Evolutionary conservation across 2,329 filamentous ascomycete species (phyloP).

Genomic region (Piedraia hortae): DNA sequence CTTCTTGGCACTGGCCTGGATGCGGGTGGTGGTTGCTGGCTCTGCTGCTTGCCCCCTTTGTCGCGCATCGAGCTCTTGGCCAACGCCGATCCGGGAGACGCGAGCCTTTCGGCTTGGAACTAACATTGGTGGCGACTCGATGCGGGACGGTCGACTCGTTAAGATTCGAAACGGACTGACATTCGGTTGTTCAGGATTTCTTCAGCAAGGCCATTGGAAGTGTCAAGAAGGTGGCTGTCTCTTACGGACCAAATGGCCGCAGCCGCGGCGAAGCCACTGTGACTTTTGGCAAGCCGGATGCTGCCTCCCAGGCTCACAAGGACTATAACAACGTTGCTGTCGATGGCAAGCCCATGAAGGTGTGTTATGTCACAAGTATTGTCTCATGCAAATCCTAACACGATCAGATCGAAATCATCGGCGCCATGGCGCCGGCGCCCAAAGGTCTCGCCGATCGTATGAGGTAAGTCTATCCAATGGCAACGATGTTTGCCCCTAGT

Average conservation of each 20-base stretch:
- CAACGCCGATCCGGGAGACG: no score
- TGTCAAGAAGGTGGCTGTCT: conserved; percentile 73
- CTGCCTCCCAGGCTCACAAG: conserved; percentile 59
- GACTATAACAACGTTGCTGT: conserved; percentile 72
- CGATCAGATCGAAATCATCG: conserved; percentile 60
- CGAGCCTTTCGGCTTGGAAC: no score
- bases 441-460: conserved; percentile 64
- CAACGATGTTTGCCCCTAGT: background rate
- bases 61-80: no score
- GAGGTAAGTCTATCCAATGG: conserved; percentile 33
- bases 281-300: conserved; percentile 53
- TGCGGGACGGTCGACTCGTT: no score
- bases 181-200: conserved; percentile 54
- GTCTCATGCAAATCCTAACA: conserved; percentile 2
- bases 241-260: conserved; percentile 73
- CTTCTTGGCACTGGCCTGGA: no score
- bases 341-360: conserved; percentile 75
- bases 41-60: no score
- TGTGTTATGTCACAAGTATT: conserved; percentile 15
- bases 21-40: no score
- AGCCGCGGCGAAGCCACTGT: conserved; percentile 86
- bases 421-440: conserved; percentile 38
- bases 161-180: conserved; percentile 38
- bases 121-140: no score
- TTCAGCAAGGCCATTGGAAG: conserved; percentile 66